Evolutionary conservation across 148 eudicot species (phyloP), one percentile per base, ranked within the genome.

Genomic region (Rhododendron simsii): DNA sequence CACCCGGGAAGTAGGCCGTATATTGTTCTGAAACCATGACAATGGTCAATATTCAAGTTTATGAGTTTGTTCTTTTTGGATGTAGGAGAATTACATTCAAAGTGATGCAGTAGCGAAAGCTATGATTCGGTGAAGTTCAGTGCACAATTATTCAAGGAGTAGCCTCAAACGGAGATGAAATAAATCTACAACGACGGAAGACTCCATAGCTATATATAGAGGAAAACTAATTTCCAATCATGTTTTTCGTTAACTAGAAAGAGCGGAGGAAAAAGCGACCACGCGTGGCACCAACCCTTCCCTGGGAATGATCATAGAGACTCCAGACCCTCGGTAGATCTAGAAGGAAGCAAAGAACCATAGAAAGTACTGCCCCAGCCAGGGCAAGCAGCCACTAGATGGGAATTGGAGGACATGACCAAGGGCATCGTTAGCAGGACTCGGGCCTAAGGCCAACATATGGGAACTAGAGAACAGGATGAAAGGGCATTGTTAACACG

Each of bases 21-120:
- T 95, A 98, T 85, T 88, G 90, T 87, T 95, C 99, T 98, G 96
- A 75, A 85, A 63, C 41, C 84, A 84, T 82, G 80, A 59, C 4
- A 84, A 39, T 16, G 50, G 55, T 82, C 21, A 59, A 83, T 84
- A 41, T 41, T 41, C 20, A 75, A 39, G 44, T n/a, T 48, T 3
- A 45, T 10, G 51, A 48, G 51, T 48, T 48, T 48, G 13, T 48
- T 48, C 13, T 48, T 48, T 11, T 48, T 48, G 51, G 51, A 48
- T 48, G 13, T 48, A 9, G 15, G 55, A 51, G 55, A 51, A 51
- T 51, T 51, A 51, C 55, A 51, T 51, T 13, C 55, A 51, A 13
- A 47, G 11, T 47, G 11, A 47, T 47, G 9, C 50, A 47, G 3
- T 47, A 7, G 50, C 11, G 50, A 47, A 47, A 12, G 50, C 12